phyloP scores from a whole-genome alignment of 2,329 filamentous ascomycete species.

The Hymenoscyphus albidus region DNA sequence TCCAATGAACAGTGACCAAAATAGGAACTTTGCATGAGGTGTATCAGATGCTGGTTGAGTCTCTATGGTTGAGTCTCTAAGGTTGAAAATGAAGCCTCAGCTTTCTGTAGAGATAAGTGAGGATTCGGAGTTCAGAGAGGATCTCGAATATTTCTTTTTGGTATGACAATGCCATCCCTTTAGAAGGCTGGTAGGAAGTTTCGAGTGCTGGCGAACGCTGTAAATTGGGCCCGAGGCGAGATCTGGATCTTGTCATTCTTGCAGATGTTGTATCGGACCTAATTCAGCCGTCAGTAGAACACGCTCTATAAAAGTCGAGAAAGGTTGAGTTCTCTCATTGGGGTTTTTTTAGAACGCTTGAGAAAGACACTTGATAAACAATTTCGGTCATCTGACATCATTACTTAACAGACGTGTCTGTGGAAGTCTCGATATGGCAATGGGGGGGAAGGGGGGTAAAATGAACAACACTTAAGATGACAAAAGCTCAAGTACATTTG shows the following conservation, averaged over 20 bases:
- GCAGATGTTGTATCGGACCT: neutral
- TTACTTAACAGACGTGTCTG: neutral
- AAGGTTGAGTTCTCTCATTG: neutral
- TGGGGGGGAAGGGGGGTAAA: neutral
- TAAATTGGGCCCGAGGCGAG: neutral
- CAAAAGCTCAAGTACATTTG: neutral
- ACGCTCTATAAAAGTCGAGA: neutral
- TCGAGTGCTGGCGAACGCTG: neutral
- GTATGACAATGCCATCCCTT: neutral
- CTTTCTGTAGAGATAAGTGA: neutral
- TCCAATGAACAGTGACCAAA: slow-evolving; percentile 7
- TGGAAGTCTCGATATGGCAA: neutral
- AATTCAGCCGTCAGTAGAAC: neutral
- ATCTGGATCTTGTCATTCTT: neutral
- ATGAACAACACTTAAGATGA: neutral
- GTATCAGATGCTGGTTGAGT: neutral
- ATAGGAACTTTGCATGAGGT: neutral
- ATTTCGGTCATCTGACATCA: no score
- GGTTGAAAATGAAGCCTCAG: neutral
- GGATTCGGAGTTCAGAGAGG: neutral
- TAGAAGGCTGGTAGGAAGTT: neutral
- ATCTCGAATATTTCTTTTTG: neutral
- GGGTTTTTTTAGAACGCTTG: neutral
- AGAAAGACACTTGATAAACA: neutral
- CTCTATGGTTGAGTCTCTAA: neutral